Percentiles rank a stretch among this genome's conserved stretches.
phyloP scores from a whole-genome alignment of 208 protist genomes.

The Porcisia hertigi region DNA sequence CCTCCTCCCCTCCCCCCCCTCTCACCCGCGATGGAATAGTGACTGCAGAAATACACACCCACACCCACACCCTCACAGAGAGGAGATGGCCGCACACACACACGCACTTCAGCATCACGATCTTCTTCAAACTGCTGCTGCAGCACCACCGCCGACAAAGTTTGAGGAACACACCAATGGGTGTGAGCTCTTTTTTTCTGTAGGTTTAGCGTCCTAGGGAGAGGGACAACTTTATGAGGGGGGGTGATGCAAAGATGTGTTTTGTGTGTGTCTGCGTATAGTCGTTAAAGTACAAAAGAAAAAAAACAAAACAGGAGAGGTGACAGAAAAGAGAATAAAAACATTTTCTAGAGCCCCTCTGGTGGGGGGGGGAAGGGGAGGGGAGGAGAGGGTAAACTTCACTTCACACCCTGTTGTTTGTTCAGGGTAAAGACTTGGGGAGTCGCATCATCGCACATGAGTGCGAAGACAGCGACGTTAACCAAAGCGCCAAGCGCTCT shows the following conservation, averaged over 20 bases:
- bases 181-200: conserved; percentile 3
- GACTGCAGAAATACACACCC: not conserved
- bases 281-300: conserved; percentile 4
- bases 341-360: not conserved
- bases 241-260: conserved; percentile 5
- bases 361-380: no score
- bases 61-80: not conserved
- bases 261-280: not conserved
- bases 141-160: not conserved
- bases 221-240: not conserved
- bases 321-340: not conserved
- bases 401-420: not conserved
- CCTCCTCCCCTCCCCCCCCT: no score
- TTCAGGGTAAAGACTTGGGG: not conserved
- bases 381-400: not conserved
- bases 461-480: not conserved
- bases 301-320: not conserved
- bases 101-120: not conserved
- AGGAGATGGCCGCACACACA: not conserved
- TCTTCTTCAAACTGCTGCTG: conserved; percentile 1
- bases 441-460: not conserved
- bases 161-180: conserved; percentile 1
- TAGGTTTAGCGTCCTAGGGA: not conserved
- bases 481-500: not conserved
- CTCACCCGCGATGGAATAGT: not conserved